These are phyloP conservation scores for Nicotiana tomentosiformis DNA, from an alignment of 257 asterid genomes.

Conservation along the genomic window DNA sequence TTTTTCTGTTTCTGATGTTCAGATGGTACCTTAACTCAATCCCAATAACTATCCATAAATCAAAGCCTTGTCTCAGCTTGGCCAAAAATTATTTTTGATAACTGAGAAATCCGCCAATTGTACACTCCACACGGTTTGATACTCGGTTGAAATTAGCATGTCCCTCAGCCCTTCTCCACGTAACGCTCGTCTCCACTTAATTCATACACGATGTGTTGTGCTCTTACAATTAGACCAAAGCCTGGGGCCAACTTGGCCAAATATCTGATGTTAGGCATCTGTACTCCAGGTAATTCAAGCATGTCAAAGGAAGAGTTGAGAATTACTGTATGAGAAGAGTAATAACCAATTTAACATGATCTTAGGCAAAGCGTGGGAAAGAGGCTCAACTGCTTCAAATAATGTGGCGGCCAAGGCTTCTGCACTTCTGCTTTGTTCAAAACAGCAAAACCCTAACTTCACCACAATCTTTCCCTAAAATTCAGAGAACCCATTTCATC, in stretches of 20 bases:
- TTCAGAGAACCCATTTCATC: no score
- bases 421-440: no score
- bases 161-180: not conserved
- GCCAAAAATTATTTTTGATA: not conserved
- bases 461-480: no score
- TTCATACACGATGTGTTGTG: not conserved
- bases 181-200: not conserved
- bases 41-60: not conserved
- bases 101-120: no score
- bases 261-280: slow-evolving; percentile 15
- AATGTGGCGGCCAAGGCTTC: no score
- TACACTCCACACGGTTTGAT: not conserved
- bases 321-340: not conserved
- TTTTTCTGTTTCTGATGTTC: no score
- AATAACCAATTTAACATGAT: not conserved
- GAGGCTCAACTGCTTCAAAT: not conserved
- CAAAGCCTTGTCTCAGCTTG: not conserved
- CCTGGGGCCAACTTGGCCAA: not conserved
- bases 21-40: not conserved
- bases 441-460: no score
- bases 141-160: not conserved
- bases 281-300: slow-evolving; percentile 15
- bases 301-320: not conserved
- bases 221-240: not conserved
- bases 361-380: not conserved